Evolutionary conservation across 1,139 yeast genomes (phyloP).

Genomic region (Kurtzmaniella quercitrusa): DNA sequence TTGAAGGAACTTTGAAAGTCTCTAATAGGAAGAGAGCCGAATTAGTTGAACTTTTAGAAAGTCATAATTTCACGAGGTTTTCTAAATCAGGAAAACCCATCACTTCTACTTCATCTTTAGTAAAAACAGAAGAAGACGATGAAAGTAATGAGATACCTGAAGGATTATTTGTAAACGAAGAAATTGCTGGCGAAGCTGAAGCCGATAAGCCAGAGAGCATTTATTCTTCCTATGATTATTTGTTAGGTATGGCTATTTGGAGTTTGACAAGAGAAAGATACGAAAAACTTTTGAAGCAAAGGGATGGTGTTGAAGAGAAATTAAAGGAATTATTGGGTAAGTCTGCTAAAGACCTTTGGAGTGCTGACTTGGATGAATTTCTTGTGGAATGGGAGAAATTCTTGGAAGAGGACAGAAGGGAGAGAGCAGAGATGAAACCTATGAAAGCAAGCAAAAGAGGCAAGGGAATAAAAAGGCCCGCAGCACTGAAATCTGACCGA

Average conservation of each 20-base stretch:
- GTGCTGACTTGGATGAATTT: conserved; percentile 72
- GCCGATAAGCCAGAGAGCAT: conserved; percentile 39
- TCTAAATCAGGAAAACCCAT: conserved; percentile 62
- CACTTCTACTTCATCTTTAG: conserved; percentile 5
- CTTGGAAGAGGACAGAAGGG: conserved; percentile 30
- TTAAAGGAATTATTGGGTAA: conserved; percentile 60
- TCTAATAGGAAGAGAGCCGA: conserved; percentile 69
- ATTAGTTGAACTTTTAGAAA: conserved; percentile 60
- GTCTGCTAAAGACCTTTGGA: conserved; percentile 89
- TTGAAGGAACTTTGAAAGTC: conserved; percentile 65
- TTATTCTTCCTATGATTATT: conserved; percentile 64
- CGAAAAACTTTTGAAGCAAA: conserved; percentile 69
- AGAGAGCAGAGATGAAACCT: conserved; percentile 27
- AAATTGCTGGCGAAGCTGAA: conserved; percentile 27
- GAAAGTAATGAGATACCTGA: conserved; percentile 16
- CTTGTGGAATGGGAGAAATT: conserved; percentile 62
- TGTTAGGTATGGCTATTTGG: conserved; percentile 90
- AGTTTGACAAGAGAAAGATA: conserved; percentile 87
- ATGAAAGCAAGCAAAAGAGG: conserved; percentile 25
- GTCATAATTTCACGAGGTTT: conserved; percentile 70
- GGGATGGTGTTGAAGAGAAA: conserved; percentile 69
- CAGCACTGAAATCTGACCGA: conserved; percentile 9
- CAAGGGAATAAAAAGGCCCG: conserved; percentile 13
- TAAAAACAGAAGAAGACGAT: conserved; percentile 17
- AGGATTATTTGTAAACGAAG: conserved; percentile 20